Percentiles rank a stretch among this genome's conserved stretches.
phyloP scores from a whole-genome alignment of 2,329 filamentous ascomycete species.

The Diaporthe citrichinensis region DNA sequence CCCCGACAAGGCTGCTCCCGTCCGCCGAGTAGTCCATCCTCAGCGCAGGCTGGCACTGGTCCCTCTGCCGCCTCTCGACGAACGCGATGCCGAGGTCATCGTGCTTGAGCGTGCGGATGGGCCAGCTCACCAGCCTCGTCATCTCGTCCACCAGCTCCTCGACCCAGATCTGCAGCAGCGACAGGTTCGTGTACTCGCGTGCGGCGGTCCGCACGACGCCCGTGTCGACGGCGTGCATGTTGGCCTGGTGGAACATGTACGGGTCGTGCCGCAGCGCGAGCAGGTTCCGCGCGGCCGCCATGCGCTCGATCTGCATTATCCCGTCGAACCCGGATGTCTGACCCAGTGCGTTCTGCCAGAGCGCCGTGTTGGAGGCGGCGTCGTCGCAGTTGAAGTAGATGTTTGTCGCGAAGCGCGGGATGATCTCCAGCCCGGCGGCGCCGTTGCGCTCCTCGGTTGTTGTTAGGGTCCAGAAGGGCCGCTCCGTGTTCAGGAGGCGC shows the following conservation, averaged over 20 bases:
- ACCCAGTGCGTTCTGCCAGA: slow-evolving; percentile 10
- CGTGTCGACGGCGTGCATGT: slow-evolving; percentile 24
- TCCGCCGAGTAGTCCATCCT: slow-evolving; percentile 17
- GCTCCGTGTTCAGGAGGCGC: slow-evolving; percentile 11
- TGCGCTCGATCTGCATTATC: slow-evolving; percentile 6
- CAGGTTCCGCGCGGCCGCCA: slow-evolving; percentile 17
- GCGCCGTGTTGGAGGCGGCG: slow-evolving; percentile 10
- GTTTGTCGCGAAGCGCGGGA: slow-evolving; percentile 19
- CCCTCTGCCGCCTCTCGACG: slow-evolving; percentile 10
- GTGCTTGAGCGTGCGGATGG: slow-evolving; percentile 17
- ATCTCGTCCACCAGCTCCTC: slow-evolving; percentile 22
- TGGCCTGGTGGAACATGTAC: slow-evolving; percentile 31
- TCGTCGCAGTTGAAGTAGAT: slow-evolving; percentile 28
- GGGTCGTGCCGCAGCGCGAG: slow-evolving; percentile 23
- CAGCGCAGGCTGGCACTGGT: slow-evolving; percentile 8
- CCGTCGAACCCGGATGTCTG: neutral
- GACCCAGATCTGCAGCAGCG: slow-evolving; percentile 26
- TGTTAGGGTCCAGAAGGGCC: neutral
- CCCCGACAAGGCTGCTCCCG: neutral
- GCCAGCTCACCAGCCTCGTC: slow-evolving; percentile 20
- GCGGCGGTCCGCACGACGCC: slow-evolving; percentile 14
- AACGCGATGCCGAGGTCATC: neutral
- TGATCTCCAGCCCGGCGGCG: slow-evolving; percentile 11
- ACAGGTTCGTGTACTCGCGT: slow-evolving; percentile 4
- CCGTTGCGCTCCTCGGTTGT: slow-evolving; percentile 19